phyloP scores from a whole-genome alignment of 768 basidiomycete genomes.

The Serpula lacrymans region DNA sequence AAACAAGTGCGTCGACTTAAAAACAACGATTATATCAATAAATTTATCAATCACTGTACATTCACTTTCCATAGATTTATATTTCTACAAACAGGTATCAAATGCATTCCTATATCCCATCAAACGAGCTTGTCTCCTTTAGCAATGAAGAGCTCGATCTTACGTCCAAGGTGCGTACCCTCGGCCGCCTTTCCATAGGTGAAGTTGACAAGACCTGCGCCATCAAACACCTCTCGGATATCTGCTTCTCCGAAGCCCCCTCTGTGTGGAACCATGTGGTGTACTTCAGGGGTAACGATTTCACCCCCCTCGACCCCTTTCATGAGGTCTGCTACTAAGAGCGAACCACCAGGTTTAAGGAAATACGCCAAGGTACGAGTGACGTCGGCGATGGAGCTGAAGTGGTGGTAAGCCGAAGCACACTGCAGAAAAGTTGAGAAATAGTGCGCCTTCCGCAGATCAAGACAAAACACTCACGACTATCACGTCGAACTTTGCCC shows the following conservation, averaged over 20 bases:
- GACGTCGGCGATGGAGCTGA: constrained; percentile 43
- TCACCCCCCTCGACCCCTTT: constrained; percentile 21
- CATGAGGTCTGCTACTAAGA: constrained; percentile 57
- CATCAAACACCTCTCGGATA: constrained; percentile 48
- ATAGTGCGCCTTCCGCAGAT: neutral
- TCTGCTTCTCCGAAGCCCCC: constrained; percentile 50
- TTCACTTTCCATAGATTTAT: too few species aligned
- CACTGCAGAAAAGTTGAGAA: constrained; percentile 42
- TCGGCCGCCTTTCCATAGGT: constrained; percentile 32
- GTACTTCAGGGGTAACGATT: constrained; percentile 29
- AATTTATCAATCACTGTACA: too few species aligned
- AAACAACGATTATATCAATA: too few species aligned
- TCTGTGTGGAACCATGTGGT: constrained; percentile 51
- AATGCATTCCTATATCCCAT: too few species aligned
- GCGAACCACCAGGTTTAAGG: constrained; percentile 57
- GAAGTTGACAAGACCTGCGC: constrained; percentile 48
- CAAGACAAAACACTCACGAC: constrained; percentile 44
- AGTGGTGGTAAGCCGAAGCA: constrained; percentile 60
- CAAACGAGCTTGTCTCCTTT: constrained; percentile 39
- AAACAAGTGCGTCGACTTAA: neutral
- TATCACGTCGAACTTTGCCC: constrained; percentile 62
- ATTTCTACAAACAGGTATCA: too few species aligned
- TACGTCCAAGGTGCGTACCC: constrained; percentile 28
- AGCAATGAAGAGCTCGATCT: constrained; percentile 53
- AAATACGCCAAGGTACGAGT: constrained; percentile 53